Percentiles rank a stretch among this genome's conserved stretches.
These are phyloP conservation scores for Aspergillus tubingensis DNA, from an alignment of 2,329 filamentous ascomycete species.

Conservation along the genomic window DNA sequence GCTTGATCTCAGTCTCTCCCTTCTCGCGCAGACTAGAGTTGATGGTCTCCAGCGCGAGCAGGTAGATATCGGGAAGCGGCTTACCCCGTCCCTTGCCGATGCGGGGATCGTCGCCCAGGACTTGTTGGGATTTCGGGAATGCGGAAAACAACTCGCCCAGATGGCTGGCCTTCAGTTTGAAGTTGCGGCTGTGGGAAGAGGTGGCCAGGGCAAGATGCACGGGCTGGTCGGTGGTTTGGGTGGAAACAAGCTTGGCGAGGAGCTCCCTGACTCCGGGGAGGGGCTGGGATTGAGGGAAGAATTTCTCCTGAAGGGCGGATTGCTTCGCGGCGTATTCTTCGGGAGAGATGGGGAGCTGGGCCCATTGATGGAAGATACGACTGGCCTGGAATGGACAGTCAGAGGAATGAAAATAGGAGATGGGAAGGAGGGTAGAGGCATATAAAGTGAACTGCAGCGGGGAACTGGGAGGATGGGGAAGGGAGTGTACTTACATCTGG, in stretches of 20 bases:
- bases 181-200: constrained; percentile 72
- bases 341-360: constrained; percentile 73
- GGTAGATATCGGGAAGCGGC: constrained; percentile 90
- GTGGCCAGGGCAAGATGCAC: constrained; percentile 87
- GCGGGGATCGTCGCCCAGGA: constrained; percentile 82
- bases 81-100: constrained; percentile 83
- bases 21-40: constrained; percentile 67
- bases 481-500: constrained; percentile 47
- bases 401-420: not conserved
- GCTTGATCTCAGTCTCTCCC: constrained; percentile 65
- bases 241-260: constrained; percentile 50
- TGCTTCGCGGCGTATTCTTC: constrained; percentile 67
- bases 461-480: not conserved
- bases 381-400: constrained; percentile 45
- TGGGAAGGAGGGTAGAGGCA: not conserved
- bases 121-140: constrained; percentile 70
- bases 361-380: constrained; percentile 76
- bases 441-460: not conserved
- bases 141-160: constrained; percentile 53
- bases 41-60: constrained; percentile 80
- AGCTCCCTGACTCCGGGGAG: constrained; percentile 76
- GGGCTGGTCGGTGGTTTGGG: constrained; percentile 40
- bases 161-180: constrained; percentile 70
- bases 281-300: constrained; percentile 74
- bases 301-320: constrained; percentile 63